Conservation (phyloP, 163 green algal species). For the Prototheca cutis region DNA sequence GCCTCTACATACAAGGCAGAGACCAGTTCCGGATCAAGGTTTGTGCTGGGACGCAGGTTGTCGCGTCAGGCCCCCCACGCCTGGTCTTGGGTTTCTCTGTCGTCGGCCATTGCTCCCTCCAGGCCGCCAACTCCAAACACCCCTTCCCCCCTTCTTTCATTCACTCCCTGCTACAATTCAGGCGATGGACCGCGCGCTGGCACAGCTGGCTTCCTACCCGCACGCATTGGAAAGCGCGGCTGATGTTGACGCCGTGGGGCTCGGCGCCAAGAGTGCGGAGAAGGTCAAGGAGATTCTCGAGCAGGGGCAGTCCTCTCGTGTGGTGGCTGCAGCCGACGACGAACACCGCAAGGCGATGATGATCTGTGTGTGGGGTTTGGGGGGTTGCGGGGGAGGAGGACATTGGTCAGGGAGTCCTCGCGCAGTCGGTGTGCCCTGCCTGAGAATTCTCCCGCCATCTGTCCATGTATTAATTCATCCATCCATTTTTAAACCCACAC, state of each 20-base stretch:
- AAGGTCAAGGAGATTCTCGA: constrained; percentile 42
- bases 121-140: too few species aligned
- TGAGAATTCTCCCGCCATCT: too few species aligned
- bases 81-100: not conserved
- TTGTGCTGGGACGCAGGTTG: not conserved
- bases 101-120: too few species aligned
- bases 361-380: too few species aligned
- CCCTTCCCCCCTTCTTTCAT: too few species aligned
- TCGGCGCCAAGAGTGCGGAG: constrained; percentile 22
- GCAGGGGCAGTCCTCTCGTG: constrained; percentile 7
- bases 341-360: constrained; percentile 2
- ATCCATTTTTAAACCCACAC: too few species aligned
- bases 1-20: constrained; percentile 15
- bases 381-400: too few species aligned
- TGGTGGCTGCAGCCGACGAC: constrained; percentile 5
- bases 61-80: not conserved
- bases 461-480: too few species aligned
- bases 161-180: not conserved
- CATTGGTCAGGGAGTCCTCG: too few species aligned
- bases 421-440: too few species aligned
- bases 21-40: constrained; percentile 41
- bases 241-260: constrained; percentile 3
- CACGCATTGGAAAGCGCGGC: constrained; percentile 1
- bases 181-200: constrained; percentile 12
- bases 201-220: not conserved